Base-by-base conservation (phyloP, 2,329 filamentous ascomycete species). In the Colletotrichum sojae region DNA sequence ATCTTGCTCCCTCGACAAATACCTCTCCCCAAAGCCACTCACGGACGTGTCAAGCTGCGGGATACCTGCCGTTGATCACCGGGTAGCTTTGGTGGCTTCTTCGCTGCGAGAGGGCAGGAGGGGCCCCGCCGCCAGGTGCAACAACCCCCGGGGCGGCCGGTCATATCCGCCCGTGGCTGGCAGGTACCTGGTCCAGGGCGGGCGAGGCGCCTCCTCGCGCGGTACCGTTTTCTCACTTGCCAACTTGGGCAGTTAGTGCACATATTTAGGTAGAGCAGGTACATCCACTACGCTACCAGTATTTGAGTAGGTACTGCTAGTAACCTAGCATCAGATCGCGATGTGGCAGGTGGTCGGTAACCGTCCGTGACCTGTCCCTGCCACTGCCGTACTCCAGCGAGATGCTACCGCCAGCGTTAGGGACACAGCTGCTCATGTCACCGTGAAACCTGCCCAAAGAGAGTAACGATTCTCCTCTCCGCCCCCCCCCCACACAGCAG, bases 131-230 rank as follows among this genome's bases (percentile, higher is more conserved):
- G 61, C 61, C 39, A 69, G 66, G 54, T 49, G n/a, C 54, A 65
- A 31, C 6, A 8, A 8, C 31, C 10, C 31, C 66, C 61, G 48
- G 49, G 54, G 20, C 22, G 66, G 62, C 60, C 61, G 62, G 61
- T 60, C 61, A 69, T 52, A 55, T 65, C 61, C 62, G 49, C 59
- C 52, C 31, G 22, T 31, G 59, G 53, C 40, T 40, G 53, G 63
- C 52, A 22, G 46, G 51, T 16, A 45, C 53, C 58, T 57, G 18
- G 15, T 4, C 48, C 64, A 46, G 36, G 45, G 13, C 16, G 27
- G 53, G 59, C 54, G 43, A 43, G 16, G 18, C 43, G n/a, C 12
- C 18, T 54, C 22, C 43, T 22, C 49, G n/a, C 16, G 22, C 49
- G 59, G 59, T 54, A 36, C 49, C 49, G 4, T 62, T 54, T 36